A percentile compares a stretch with the other conserved stretches of the same genome.
Conservation (phyloP, 2,329 filamentous ascomycete species). For the Cercospora zeina region DNA sequence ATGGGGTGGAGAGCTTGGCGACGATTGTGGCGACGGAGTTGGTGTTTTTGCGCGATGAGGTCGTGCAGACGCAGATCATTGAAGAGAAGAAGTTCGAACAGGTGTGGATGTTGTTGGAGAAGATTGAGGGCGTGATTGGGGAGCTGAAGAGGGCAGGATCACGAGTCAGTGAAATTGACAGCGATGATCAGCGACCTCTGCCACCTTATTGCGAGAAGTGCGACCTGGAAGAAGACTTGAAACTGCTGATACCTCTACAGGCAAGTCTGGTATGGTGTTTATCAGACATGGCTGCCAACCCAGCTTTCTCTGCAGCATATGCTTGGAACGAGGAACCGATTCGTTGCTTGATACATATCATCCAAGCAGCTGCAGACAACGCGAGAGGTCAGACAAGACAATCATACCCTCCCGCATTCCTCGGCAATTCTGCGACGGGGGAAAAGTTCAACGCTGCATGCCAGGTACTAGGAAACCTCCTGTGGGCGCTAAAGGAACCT, state of each 20-base stretch:
- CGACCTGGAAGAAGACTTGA: conserved; percentile 7
- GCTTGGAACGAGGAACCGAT: conserved; percentile 9
- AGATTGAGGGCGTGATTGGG: conserved; percentile 6
- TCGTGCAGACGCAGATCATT: conserved; percentile 30
- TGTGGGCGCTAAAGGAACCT: conserved; percentile 25
- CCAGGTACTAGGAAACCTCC: conserved; percentile 37
- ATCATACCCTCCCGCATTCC: not conserved
- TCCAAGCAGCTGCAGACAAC: conserved; percentile 9
- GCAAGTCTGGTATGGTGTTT: conserved; percentile 37
- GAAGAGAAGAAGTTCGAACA: conserved; percentile 17
- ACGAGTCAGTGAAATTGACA: not conserved
- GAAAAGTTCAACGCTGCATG: conserved; percentile 31
- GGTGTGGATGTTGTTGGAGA: conserved; percentile 31
- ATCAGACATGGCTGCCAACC: conserved; percentile 36
- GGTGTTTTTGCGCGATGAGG: conserved; percentile 32
- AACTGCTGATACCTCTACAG: conserved; percentile 16
- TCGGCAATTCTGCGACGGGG: not conserved
- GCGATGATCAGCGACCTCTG: conserved; percentile 7
- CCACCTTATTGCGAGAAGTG: not conserved
- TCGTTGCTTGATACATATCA: not conserved
- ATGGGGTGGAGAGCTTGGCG: conserved; percentile 30
- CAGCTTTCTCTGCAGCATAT: conserved; percentile 26
- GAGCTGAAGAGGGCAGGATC: conserved; percentile 6
- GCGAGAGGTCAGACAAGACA: not conserved
- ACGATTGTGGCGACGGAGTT: conserved; percentile 32